Percentiles rank a stretch among this genome's conserved stretches.
phyloP scores from a whole-genome alignment of 2,329 filamentous ascomycete genomes.

The Atkinsonella texensis region DNA sequence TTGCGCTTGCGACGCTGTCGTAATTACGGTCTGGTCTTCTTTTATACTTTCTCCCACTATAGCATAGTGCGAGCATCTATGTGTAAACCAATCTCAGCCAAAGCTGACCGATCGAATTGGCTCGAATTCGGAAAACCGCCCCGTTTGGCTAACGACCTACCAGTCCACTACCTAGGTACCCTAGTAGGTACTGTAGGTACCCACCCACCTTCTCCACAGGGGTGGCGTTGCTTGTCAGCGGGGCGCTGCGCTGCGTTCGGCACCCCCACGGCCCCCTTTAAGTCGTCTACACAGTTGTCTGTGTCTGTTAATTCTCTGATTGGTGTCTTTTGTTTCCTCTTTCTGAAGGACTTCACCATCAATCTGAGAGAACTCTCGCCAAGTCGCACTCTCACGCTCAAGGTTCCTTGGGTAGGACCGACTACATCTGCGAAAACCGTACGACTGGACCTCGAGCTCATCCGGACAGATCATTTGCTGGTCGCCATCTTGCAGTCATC shows the following conservation, averaged over 20 bases:
- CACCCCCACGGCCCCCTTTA: background rate
- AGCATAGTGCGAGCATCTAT: background rate
- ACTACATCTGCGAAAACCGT: background rate
- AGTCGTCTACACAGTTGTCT: background rate
- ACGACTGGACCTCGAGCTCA: background rate
- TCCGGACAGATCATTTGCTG: no score
- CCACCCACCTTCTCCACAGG: background rate
- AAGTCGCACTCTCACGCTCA: background rate
- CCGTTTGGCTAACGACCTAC: background rate
- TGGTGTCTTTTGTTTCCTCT: background rate
- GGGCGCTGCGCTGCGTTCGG: background rate
- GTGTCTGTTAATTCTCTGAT: background rate
- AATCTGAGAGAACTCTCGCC: background rate
- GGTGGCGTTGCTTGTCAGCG: background rate
- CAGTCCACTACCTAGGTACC: background rate
- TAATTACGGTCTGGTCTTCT: background rate
- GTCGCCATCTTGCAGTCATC: background rate
- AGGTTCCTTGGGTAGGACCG: background rate
- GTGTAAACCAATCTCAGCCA: background rate
- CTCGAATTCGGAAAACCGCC: background rate
- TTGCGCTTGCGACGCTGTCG: background rate
- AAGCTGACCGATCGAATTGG: background rate
- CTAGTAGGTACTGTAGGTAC: no score
- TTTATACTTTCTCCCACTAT: background rate
- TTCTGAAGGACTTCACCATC: background rate